Evolutionary conservation across 1,139 yeast genomes (phyloP), one percentile per base, ranked within the genome.

Genomic region (Protomyces macrosporus): DNA sequence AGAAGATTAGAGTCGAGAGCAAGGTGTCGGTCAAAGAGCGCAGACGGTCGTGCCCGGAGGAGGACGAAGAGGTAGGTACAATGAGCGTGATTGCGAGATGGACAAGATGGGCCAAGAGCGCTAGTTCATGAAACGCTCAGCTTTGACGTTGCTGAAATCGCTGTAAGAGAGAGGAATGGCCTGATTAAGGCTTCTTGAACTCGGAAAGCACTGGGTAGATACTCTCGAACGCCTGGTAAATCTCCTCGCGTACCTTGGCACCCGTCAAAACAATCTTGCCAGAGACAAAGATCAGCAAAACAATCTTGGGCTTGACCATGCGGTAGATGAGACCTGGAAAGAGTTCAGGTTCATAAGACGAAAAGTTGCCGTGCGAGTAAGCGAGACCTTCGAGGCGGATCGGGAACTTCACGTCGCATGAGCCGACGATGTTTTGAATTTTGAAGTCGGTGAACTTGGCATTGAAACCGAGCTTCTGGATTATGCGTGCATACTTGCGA

Each of bases 291-390:
- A 93, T 91, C 78, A 93, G 82, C 74, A 93, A 79, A 66, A 93
- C 99, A 77, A 93, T 93, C 75, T 93, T 93, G 32, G 99, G 99
- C 75, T 93, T 93, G 72, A 93, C 98, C 99, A 93, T 93, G 82
- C 99, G 90, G 81, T 93, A 93, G 78, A 93, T 93, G 72, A 93
- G 83, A 73, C 99, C 99, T 3, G 99, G 99, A 77, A 93, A 93
- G 74, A 93, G 80, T 77, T 93, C 99, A 4, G 99, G 99, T 77
- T 93, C 99, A 75, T 93, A 93, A 53, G 65, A 60, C 70, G 96
- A 88, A 93, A 93, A 93, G 80, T 97, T 90, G 69, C 98, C 98
- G 82, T 93, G 99, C 70, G 96, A 87, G 75, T 91, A 95, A 10
- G 98, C 98, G 73, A 93, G 82, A 67, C 99, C 99, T 79, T 93